A percentile compares a stretch with the other conserved stretches of the same genome.
These are phyloP conservation scores for Camellia sinensis DNA, from an alignment of 148 eudicot genomes.

Conservation along the genomic window DNA sequence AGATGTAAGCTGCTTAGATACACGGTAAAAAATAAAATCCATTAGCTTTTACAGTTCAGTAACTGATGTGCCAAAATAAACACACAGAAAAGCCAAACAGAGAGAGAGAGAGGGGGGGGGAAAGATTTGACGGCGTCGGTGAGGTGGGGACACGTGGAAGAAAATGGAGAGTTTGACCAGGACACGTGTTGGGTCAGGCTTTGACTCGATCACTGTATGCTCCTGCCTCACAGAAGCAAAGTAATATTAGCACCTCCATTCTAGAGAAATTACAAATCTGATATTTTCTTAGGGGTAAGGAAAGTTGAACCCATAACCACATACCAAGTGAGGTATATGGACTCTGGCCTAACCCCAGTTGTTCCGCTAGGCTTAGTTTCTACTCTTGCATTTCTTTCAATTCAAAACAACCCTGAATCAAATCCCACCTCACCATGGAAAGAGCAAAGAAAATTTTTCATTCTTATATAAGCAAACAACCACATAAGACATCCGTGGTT, in stretches of 20 bases:
- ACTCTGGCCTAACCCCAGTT: too few relatives aligned
- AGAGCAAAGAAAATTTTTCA: background rate
- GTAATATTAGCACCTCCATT: background rate
- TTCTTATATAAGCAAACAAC: background rate
- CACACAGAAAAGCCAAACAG: too few relatives aligned
- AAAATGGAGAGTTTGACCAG: constrained; percentile 2
- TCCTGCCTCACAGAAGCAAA: constrained; percentile 51
- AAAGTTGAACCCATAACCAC: too few relatives aligned
- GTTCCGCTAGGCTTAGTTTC: background rate
- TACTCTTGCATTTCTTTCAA: background rate
- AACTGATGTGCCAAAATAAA: constrained; percentile 5
- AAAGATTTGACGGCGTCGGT: constrained; percentile 25
- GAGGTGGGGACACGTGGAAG: constrained; percentile 24
- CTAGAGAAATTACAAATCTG: background rate
- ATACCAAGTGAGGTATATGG: too few relatives aligned
- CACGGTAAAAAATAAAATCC: background rate
- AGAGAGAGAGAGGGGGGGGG: background rate
- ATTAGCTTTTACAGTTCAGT: background rate
- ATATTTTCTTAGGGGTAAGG: background rate
- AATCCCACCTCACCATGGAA: background rate
- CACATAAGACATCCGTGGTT: background rate
- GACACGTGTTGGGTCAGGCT: constrained; percentile 48
- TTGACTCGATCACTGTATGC: constrained; percentile 89
- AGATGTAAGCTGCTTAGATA: constrained; percentile 5
- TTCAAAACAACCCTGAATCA: background rate